These are phyloP conservation scores for Penicillium crustosum DNA, from an alignment of 2,329 filamentous ascomycete genomes.

Conservation along the genomic window DNA sequence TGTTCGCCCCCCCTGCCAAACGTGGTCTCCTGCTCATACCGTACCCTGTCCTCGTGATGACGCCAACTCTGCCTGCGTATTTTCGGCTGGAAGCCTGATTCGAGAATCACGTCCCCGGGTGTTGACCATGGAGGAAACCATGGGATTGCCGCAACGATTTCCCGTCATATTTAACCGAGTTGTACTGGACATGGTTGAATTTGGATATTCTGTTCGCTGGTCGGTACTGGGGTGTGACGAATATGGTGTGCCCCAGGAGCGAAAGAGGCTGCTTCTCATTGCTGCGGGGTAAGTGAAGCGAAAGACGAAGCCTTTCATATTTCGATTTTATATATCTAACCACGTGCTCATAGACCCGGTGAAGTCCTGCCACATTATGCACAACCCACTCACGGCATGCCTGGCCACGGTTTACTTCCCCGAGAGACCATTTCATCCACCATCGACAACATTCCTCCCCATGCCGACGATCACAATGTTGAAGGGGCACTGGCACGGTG, in stretches of 20 bases:
- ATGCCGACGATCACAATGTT: conserved; percentile 47
- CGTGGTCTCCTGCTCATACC: conserved; percentile 72
- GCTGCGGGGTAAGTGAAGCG: conserved; percentile 50
- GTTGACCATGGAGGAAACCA: conserved; percentile 77
- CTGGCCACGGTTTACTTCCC: conserved; percentile 32
- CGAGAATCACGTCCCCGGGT: conserved; percentile 62
- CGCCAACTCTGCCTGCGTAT: conserved; percentile 61
- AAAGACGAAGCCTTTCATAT: neutral
- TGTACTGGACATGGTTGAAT: conserved; percentile 62
- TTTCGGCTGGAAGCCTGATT: conserved; percentile 55
- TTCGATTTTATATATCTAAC: neutral
- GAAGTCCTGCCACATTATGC: conserved; percentile 69
- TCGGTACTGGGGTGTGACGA: conserved; percentile 54
- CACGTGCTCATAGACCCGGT: conserved; percentile 59
- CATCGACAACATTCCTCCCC: conserved; percentile 42
- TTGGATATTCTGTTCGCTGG: conserved; percentile 71
- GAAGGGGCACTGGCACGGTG: conserved; percentile 22
- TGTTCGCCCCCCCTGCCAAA: conserved; percentile 74
- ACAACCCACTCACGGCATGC: conserved; percentile 54
- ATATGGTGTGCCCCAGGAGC: conserved; percentile 52
- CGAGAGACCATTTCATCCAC: conserved; percentile 45
- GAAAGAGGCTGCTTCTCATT: conserved; percentile 53
- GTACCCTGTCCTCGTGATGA: conserved; percentile 59
- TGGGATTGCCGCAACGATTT: conserved; percentile 61
- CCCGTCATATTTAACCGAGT: conserved; percentile 59